phyloP scores from a whole-genome alignment of 495 filamentous ascomycete genomes.

The Evansstolkia leycettana region DNA sequence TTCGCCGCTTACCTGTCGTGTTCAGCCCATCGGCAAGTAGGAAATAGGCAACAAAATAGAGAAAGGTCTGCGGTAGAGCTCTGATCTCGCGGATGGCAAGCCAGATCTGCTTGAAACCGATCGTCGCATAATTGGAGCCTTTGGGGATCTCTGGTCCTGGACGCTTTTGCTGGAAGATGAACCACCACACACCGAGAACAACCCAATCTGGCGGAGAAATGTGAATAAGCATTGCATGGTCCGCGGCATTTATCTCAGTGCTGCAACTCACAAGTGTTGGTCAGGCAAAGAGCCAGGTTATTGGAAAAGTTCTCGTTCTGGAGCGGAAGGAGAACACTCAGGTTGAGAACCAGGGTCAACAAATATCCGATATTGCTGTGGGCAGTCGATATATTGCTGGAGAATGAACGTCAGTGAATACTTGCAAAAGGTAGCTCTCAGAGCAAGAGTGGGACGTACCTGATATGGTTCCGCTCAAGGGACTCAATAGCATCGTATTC shows the following conservation, averaged over 20 bases:
- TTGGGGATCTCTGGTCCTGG: conserved; percentile 32
- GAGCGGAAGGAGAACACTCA: conserved; percentile 33
- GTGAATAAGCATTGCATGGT: neutral
- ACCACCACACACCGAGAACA: conserved; percentile 38
- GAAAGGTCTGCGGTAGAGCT: conserved; percentile 31
- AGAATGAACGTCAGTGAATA: neutral
- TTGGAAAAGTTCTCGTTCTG: conserved; percentile 29
- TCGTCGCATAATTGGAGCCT: conserved; percentile 31
- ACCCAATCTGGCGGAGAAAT: conserved; percentile 25
- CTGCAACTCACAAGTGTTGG: conserved; percentile 27
- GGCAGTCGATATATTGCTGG: conserved; percentile 34
- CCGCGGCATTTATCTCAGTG: no score
- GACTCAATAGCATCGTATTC: conserved; percentile 37
- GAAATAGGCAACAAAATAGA: conserved; percentile 36
- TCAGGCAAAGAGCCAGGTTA: conserved; percentile 34
- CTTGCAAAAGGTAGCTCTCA: no score
- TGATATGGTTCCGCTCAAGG: conserved; percentile 36
- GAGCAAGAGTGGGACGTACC: conserved; percentile 15
- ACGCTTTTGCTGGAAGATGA: conserved; percentile 36
- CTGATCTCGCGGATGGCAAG: conserved; percentile 29
- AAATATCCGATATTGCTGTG: conserved; percentile 40
- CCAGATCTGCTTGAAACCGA: conserved; percentile 36
- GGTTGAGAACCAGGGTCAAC: conserved; percentile 29
- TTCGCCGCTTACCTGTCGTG: conserved; percentile 31
- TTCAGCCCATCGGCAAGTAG: conserved; percentile 38